Evolutionary conservation across 1,284 basidiomycete genomes (phyloP).

Genomic region (Somion occarium): DNA sequence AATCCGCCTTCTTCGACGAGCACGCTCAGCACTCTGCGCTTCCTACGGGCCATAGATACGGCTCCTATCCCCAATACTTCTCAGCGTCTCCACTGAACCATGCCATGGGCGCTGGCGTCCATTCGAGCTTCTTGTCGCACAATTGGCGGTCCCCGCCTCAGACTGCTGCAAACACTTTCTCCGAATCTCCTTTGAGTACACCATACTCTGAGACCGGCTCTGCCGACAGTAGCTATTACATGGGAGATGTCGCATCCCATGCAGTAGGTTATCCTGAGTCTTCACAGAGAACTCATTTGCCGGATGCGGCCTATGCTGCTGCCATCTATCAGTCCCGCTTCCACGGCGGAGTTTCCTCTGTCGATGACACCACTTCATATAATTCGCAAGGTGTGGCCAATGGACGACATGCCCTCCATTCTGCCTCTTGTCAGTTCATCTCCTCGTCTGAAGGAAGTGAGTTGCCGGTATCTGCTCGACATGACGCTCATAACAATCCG

Average conservation of each 20-base stretch:
- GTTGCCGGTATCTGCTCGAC: background rate
- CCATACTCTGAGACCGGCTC: slow-evolving; percentile 17
- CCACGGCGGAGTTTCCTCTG: slow-evolving; percentile 12
- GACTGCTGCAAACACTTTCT: slow-evolving; percentile 16
- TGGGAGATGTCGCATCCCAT: slow-evolving; percentile 18
- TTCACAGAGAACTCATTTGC: slow-evolving; percentile 30
- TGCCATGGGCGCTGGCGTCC: slow-evolving; percentile 18
- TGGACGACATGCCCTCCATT: background rate
- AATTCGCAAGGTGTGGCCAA: background rate
- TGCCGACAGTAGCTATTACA: slow-evolving; percentile 20
- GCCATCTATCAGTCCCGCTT: slow-evolving; percentile 21
- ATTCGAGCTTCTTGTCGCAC: slow-evolving; percentile 13
- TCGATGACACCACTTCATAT: slow-evolving; percentile 3
- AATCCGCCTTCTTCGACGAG: slow-evolving; percentile 19
- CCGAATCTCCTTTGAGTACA: slow-evolving; percentile 18
- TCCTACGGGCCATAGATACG: slow-evolving; percentile 21
- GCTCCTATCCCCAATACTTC: slow-evolving; percentile 19
- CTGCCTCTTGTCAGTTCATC: background rate
- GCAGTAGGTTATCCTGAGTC: slow-evolving; percentile 30
- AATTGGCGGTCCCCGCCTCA: slow-evolving; percentile 21
- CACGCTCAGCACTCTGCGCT: slow-evolving; percentile 15
- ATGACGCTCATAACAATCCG: background rate
- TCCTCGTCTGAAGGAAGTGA: background rate
- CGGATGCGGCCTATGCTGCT: slow-evolving; percentile 22
- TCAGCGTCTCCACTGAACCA: slow-evolving; percentile 16